These are phyloP conservation scores for Orbilia quercus DNA, from an alignment of 2,329 filamentous ascomycete genomes.

Conservation along the genomic window DNA sequence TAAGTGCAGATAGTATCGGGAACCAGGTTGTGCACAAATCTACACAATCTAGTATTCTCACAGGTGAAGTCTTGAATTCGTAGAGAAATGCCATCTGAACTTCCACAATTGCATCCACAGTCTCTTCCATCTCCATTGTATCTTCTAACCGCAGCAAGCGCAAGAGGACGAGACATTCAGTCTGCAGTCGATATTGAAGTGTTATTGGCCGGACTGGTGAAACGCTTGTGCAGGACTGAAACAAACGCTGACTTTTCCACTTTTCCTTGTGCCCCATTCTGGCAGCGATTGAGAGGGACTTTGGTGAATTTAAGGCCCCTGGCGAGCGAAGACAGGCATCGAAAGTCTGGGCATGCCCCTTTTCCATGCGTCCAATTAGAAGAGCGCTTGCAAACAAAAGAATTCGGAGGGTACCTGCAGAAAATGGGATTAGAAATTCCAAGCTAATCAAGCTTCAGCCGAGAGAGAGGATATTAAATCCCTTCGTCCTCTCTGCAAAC, in stretches of 20 bases:
- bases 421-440: conserved; percentile 15
- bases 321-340: not conserved
- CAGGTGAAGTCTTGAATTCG: not conserved
- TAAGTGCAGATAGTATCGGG: conserved; percentile 6
- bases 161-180: conserved; percentile 5
- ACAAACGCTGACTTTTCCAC: conserved; percentile 43
- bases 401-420: conserved; percentile 31
- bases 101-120: conserved; percentile 12
- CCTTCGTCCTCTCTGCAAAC: conserved; percentile 27
- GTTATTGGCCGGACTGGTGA: conserved; percentile 41
- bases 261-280: conserved; percentile 6
- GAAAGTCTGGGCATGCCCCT: conserved; percentile 14
- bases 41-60: no score
- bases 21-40: conserved; percentile 1
- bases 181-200: not conserved
- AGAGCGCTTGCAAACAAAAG: not conserved
- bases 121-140: not conserved
- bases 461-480: conserved; percentile 39
- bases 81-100: conserved; percentile 4
- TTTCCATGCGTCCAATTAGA: conserved; percentile 32
- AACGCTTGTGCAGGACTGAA: conserved; percentile 38
- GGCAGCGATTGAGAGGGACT: conserved; percentile 2
- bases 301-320: not conserved
- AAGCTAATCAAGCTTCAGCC: conserved; percentile 41
- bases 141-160: conserved; percentile 40